These are phyloP conservation scores for Phytophthora pisi DNA, from an alignment of 352 stramenopile genomes.

Conservation along the genomic window DNA sequence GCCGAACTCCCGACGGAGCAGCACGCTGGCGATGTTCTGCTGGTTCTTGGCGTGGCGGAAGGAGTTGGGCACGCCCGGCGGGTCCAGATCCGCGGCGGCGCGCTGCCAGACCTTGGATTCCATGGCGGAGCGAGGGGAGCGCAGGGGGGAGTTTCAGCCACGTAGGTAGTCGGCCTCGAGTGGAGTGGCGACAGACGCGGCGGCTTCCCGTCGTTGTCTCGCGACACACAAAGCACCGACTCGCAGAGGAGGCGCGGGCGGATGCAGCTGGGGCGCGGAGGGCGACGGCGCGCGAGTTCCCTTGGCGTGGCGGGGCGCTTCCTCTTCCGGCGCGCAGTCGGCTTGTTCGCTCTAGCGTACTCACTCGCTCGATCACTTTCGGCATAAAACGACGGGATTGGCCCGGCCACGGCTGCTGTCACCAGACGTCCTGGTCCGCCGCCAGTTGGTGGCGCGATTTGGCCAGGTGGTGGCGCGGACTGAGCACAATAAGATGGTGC, in stretches of 20 bases:
- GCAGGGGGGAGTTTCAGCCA: constrained; percentile 27
- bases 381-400: constrained; percentile 27
- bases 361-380: constrained; percentile 8
- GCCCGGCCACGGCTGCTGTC: constrained; percentile 11
- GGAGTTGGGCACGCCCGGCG: constrained; percentile 75
- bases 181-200: background rate
- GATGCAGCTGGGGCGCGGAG: background rate
- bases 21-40: constrained; percentile 72
- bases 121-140: constrained; percentile 14
- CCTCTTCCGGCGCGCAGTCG: constrained; percentile 18
- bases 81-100: constrained; percentile 69
- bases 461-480: background rate
- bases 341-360: background rate
- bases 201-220: constrained; percentile 12
- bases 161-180: background rate
- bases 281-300: constrained; percentile 6
- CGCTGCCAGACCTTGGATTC: constrained; percentile 75
- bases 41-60: constrained; percentile 68
- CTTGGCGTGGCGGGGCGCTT: constrained; percentile 4
- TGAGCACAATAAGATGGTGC: background rate
- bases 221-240: constrained; percentile 4
- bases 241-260: constrained; percentile 6
- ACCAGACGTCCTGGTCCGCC: constrained; percentile 8
- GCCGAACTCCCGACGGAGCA: constrained; percentile 66
- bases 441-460: background rate